These are phyloP conservation scores for Aulographum hederae DNA, from an alignment of 2,329 filamentous ascomycete genomes.

Conservation along the genomic window DNA sequence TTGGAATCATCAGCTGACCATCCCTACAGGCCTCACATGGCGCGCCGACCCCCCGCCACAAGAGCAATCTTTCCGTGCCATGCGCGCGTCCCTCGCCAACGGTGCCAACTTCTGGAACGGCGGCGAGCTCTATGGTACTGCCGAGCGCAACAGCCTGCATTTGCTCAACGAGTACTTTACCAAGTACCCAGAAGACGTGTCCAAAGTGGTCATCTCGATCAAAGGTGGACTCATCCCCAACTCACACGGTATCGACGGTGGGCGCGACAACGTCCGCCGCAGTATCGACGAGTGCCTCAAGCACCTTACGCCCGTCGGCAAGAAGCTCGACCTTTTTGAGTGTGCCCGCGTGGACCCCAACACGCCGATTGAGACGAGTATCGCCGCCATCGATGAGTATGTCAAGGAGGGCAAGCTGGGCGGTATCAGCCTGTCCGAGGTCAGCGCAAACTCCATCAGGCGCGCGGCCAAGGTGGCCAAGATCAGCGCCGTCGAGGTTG, in stretches of 20 bases:
- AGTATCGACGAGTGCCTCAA: conserved; percentile 27
- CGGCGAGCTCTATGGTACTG: conserved; percentile 28
- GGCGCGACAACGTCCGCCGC: conserved; percentile 19
- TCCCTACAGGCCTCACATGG: conserved; percentile 28
- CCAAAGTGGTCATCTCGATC: conserved; percentile 32
- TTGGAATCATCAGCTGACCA: not conserved
- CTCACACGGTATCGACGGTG: conserved; percentile 19
- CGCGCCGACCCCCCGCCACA: conserved; percentile 17
- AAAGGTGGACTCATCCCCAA: conserved; percentile 25
- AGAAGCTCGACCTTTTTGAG: conserved; percentile 30
- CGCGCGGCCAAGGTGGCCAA: conserved; percentile 33
- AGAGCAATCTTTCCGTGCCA: conserved; percentile 23
- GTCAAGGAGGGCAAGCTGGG: conserved; percentile 24
- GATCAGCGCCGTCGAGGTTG: conserved; percentile 40
- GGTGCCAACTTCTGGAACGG: conserved; percentile 32
- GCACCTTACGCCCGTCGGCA: conserved; percentile 26
- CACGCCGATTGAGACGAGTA: conserved; percentile 25
- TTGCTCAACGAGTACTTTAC: conserved; percentile 32
- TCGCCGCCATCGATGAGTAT: conserved; percentile 21
- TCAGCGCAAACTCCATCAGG: conserved; percentile 25
- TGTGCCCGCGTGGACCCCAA: conserved; percentile 24
- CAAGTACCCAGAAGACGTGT: conserved; percentile 30
- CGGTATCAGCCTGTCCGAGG: conserved; percentile 27
- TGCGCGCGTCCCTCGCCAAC: conserved; percentile 22
- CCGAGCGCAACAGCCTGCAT: conserved; percentile 27